Percentiles rank a stretch among this genome's conserved stretches.
Conservation (phyloP, 257 asterid genomes). For the Lantana camara region DNA sequence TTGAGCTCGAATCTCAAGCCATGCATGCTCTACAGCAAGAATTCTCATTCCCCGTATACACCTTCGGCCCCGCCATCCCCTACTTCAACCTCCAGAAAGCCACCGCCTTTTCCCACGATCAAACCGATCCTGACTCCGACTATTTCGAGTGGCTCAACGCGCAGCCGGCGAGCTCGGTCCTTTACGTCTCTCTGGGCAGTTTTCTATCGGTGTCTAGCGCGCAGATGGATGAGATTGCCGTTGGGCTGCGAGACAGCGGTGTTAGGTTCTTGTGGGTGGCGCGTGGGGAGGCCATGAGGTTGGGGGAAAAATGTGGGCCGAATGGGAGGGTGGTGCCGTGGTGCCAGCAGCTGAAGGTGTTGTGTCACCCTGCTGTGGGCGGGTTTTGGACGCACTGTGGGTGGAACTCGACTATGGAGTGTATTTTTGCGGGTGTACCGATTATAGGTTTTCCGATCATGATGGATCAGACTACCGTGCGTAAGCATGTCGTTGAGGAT, state of each 20-base stretch:
- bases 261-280: slow-evolving; percentile 70
- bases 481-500: slow-evolving; percentile 62
- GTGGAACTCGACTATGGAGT: slow-evolving; percentile 71
- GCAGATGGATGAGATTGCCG: slow-evolving; percentile 64
- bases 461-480: slow-evolving; percentile 53
- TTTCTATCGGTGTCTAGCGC: slow-evolving; percentile 56
- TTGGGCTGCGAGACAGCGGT: slow-evolving; percentile 56
- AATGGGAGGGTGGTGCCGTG: slow-evolving; percentile 52
- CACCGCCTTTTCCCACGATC: slow-evolving; percentile 12
- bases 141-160: slow-evolving; percentile 59
- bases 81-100: slow-evolving; percentile 28
- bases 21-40: slow-evolving; percentile 43
- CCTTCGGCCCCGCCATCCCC: slow-evolving; percentile 72
- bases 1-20: slow-evolving; percentile 53
- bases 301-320: slow-evolving; percentile 44
- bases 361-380: slow-evolving; percentile 55
- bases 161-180: slow-evolving; percentile 61
- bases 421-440: slow-evolving; percentile 55
- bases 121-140: slow-evolving; percentile 23
- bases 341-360: slow-evolving; percentile 63
- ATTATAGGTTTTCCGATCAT: slow-evolving; percentile 56
- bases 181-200: slow-evolving; percentile 72
- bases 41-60: slow-evolving; percentile 51
- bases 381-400: slow-evolving; percentile 90
- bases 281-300: slow-evolving; percentile 55